Percentiles rank a stretch among this genome's conserved stretches.
These are phyloP conservation scores for Zygosaccharomyces pseudobailii DNA, from an alignment of 1,139 yeast genomes.

Conservation along the genomic window DNA sequence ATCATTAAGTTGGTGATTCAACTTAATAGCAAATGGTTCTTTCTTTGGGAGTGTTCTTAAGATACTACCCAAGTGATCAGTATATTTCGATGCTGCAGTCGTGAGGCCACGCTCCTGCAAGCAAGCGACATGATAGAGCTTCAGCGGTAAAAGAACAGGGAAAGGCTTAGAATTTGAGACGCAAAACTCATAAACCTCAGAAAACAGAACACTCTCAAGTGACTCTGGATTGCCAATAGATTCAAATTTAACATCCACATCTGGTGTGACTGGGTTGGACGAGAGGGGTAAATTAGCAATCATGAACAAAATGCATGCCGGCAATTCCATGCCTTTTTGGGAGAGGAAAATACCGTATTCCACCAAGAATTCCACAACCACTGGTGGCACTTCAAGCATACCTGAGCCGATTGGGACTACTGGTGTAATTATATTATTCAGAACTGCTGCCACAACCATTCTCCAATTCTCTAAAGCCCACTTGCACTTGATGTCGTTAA, in stretches of 20 bases:
- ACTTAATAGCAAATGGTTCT: slow-evolving; percentile 18
- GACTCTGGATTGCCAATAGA: slow-evolving; percentile 27
- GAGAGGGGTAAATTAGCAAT: slow-evolving; percentile 48
- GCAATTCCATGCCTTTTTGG: slow-evolving; percentile 37
- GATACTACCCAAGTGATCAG: slow-evolving; percentile 21
- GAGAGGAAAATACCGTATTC: slow-evolving; percentile 52
- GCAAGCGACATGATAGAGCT: slow-evolving; percentile 29
- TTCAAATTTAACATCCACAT: slow-evolving; percentile 23
- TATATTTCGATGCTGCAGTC: slow-evolving; percentile 28
- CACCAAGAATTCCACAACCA: slow-evolving; percentile 43
- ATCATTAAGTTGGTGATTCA: slow-evolving; percentile 21
- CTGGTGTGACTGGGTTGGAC: slow-evolving; percentile 19
- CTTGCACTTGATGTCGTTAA: slow-evolving; percentile 37
- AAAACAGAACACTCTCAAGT: slow-evolving; percentile 26
- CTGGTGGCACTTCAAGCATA: slow-evolving; percentile 32
- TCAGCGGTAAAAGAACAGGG: slow-evolving; percentile 23
- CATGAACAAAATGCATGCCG: slow-evolving; percentile 46
- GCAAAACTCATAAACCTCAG: slow-evolving; percentile 65
- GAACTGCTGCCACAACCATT: slow-evolving; percentile 44
- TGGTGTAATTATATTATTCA: slow-evolving; percentile 19
- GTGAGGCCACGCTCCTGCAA: slow-evolving; percentile 29
- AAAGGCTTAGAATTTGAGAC: slow-evolving; percentile 21
- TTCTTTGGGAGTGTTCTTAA: slow-evolving; percentile 25
- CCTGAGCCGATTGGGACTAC: slow-evolving; percentile 2
- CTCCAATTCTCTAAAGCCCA: slow-evolving; percentile 54